These are phyloP conservation scores for Corymbia calophylla DNA, from an alignment of 441 rosid species.

Conservation along the genomic window DNA sequence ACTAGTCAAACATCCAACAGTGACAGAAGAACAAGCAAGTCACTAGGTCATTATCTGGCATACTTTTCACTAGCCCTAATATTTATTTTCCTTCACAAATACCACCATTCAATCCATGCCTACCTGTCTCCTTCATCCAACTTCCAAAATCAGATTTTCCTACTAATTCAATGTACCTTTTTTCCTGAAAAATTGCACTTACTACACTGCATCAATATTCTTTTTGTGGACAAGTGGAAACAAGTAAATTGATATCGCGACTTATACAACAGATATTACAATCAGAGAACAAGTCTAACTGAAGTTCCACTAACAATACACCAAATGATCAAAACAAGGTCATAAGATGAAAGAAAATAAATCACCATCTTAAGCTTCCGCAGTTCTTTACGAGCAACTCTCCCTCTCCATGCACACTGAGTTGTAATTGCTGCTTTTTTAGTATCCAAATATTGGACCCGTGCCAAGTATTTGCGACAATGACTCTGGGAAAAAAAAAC, in stretches of 20 bases:
- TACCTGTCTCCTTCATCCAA: not conserved
- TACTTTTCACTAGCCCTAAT: not conserved
- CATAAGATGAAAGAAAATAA: not conserved
- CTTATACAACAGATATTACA: not conserved
- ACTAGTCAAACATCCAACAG: not conserved
- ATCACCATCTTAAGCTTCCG: constrained; percentile 15
- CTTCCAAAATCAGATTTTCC: not conserved
- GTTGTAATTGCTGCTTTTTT: constrained; percentile 10
- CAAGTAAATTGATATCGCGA: not conserved
- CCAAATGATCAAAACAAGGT: not conserved
- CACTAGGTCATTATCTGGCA: not conserved
- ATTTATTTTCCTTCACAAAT: not conserved
- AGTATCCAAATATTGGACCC: not conserved
- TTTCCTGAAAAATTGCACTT: not conserved
- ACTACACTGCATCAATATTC: not conserved
- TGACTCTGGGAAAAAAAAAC: not conserved
- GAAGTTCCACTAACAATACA: not conserved
- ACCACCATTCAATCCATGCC: not conserved
- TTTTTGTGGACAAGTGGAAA: not conserved
- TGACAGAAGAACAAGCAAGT: not conserved
- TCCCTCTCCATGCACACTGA: constrained; percentile 17
- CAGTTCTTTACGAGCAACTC: constrained; percentile 14
- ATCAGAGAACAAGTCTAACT: not conserved
- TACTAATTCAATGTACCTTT: not conserved
- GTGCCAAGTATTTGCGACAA: constrained; percentile 10